These are phyloP conservation scores for Malus asiatica DNA, from an alignment of 306 rosid species.

Conservation along the genomic window DNA sequence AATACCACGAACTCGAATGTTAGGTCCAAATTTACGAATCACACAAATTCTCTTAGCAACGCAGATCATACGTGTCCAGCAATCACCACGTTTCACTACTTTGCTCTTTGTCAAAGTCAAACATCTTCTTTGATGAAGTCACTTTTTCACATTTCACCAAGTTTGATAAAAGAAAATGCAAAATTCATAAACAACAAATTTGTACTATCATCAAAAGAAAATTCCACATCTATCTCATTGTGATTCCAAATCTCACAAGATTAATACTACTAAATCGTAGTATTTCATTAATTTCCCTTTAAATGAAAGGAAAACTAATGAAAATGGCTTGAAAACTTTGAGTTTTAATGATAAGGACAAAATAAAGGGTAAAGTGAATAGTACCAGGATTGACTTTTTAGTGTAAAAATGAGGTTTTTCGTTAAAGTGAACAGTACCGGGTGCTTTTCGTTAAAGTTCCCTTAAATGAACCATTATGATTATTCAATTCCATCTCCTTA, in stretches of 20 bases:
- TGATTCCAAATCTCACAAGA: not conserved
- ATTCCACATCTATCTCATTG: not conserved
- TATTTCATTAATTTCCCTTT: not conserved
- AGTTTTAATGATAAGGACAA: too few relatives aligned
- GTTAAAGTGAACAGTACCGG: too few relatives aligned
- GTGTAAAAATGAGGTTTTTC: too few relatives aligned
- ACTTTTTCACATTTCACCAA: too few relatives aligned
- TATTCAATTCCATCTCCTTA: not conserved
- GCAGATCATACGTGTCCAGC: not conserved
- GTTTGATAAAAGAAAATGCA: not conserved
- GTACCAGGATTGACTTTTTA: too few relatives aligned
- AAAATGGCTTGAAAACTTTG: too few relatives aligned
- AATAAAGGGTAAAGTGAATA: too few relatives aligned
- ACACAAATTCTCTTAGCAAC: not conserved
- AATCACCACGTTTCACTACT: not conserved
- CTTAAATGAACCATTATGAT: not conserved
- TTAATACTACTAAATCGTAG: not conserved
- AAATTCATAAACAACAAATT: not conserved
- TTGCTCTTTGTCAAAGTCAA: not conserved
- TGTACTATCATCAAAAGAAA: not conserved
- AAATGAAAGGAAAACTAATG: not conserved
- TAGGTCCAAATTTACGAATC: too few relatives aligned
- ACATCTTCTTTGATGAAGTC: not conserved
- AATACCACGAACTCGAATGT: too few relatives aligned
- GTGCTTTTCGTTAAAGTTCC: not conserved